phyloP scores from a whole-genome alignment of 75 land plant species.

The Larix kaempferi region DNA sequence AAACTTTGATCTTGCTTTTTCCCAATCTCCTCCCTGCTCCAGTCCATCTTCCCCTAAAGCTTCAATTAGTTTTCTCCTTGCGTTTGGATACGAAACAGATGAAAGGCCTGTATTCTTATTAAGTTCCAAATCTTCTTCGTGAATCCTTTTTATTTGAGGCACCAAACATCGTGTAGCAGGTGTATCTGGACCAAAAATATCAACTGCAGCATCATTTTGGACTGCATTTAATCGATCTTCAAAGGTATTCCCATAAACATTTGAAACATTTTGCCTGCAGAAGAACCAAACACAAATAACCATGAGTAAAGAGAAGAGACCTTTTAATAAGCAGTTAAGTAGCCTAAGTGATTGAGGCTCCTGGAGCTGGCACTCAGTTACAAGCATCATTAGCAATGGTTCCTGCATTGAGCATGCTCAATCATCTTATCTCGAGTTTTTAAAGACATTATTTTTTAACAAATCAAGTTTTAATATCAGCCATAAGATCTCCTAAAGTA shows the following conservation, averaged over 20 bases:
- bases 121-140: conserved; percentile 30
- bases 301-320: background rate
- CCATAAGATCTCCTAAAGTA: too few species aligned
- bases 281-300: background rate
- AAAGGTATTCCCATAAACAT: background rate
- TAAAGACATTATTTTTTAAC: too few species aligned
- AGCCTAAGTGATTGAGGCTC: background rate
- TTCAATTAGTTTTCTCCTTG: conserved; percentile 49
- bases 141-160: conserved; percentile 69
- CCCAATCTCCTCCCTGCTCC: conserved; percentile 34
- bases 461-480: too few species aligned
- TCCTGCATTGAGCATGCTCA: too few species aligned
- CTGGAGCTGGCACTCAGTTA: background rate
- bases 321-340: background rate
- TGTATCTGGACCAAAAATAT: conserved; percentile 43
- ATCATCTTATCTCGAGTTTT: too few species aligned
- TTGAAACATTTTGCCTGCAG: background rate
- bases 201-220: conserved; percentile 14
- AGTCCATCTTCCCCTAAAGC: conserved; percentile 29
- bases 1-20: conserved; percentile 62
- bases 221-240: background rate
- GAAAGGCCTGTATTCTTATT: conserved; percentile 8
- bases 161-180: conserved; percentile 43
- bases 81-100: conserved; percentile 21
- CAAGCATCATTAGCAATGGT: background rate